Conservation (phyloP, 805 yeast genomes). For the Ogataea minuta region DNA sequence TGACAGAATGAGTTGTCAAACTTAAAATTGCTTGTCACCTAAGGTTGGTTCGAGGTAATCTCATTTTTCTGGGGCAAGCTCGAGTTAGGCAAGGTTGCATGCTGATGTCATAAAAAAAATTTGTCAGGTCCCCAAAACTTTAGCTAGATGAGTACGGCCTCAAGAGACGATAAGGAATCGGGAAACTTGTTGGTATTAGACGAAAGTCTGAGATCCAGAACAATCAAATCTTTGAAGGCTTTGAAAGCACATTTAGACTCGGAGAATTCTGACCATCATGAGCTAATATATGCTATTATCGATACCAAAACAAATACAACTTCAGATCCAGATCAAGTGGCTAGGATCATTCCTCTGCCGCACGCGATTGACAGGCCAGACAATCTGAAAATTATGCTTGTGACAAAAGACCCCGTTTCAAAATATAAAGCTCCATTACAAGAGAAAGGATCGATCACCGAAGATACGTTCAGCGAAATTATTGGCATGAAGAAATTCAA, state of each 20-base stretch:
- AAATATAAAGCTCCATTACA: constrained; percentile 50
- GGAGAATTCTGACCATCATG: constrained; percentile 25
- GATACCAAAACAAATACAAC: constrained; percentile 47
- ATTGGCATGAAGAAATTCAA: constrained; percentile 57
- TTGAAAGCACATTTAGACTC: constrained; percentile 32
- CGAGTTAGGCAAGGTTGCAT: no score
- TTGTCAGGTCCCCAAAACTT: no score
- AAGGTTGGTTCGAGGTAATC: no score
- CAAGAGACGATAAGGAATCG: not conserved
- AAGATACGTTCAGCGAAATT: constrained; percentile 60
- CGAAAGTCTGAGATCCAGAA: constrained; percentile 13
- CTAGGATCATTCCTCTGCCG: constrained; percentile 59
- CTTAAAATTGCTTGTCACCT: no score
- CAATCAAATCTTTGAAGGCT: constrained; percentile 30
- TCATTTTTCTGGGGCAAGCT: no score
- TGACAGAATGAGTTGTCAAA: no score
- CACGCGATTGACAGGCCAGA: constrained; percentile 49
- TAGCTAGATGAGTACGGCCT: not conserved
- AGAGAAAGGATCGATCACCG: constrained; percentile 51
- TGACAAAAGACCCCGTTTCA: constrained; percentile 73
- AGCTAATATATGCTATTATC: constrained; percentile 42
- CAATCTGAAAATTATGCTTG: constrained; percentile 52
- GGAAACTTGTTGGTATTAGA: constrained; percentile 15
- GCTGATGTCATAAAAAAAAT: no score
- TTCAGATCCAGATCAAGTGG: constrained; percentile 46